Evolutionary conservation across 2,329 filamentous ascomycete species (phyloP), one percentile per base, ranked within the genome.

Genomic region (Cryphonectria japonica): DNA sequence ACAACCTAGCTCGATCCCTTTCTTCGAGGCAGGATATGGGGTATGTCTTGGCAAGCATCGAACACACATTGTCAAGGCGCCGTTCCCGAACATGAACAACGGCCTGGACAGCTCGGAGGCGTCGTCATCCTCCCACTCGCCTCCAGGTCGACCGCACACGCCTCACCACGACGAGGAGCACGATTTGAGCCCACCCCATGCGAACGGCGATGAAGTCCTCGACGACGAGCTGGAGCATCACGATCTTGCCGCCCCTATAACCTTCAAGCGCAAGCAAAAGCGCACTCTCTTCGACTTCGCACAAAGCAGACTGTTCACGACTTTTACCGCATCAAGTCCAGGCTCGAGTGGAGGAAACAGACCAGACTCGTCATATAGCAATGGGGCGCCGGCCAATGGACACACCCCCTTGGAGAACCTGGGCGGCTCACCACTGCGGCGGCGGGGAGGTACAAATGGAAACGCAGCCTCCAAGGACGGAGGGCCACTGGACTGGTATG

Each of bases 401-500:
- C 41, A 39, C 11, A 13, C 50, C 3, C 41, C 39, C 11, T 66
- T 54, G 29, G 71, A 68, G 2, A 67, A 72, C 13, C n/a, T 59
- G 22, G 63, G 67, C 46, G 26, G 63, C 34, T 70, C 71, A n/a
- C 72, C 68, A 39, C 68, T 69, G 43, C 29, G 71, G 37, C 69
- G 71, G 32, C 60, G 64, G 26, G 69, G 46, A 8, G 59, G 62
- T 8, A 59, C 64, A 43, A 43, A 70, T 65, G 63, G 65, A 22
- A 70, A 67, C 34, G 41, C 72, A 32, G 68, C 76, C 9, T 72
- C 79, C 52, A 88, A 89, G 74, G 85, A 88, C 75, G 84, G 82
- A 67, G 77, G 79, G 41, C 81, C 85, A 4, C 79, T 86, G 62
- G 95, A 98, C 80, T 98, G 95, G 95, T 93, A 97, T 78, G 87